Percentiles rank a stretch among this genome's conserved stretches.
These are phyloP conservation scores for Saccharomycopsis amapae DNA, from an alignment of 805 yeast genomes.

Conservation along the genomic window DNA sequence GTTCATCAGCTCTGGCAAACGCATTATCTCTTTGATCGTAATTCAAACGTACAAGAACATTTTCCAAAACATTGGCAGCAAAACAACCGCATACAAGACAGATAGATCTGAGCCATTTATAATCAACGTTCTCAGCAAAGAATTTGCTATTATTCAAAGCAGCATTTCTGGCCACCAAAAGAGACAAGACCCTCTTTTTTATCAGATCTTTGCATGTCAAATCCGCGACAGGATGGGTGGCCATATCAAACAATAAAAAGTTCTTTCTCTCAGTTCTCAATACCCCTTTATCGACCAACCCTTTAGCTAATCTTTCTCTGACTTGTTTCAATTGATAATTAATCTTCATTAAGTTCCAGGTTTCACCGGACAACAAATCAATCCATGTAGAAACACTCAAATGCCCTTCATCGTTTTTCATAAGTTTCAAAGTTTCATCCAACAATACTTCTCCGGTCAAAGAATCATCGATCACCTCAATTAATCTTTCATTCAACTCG, in stretches of 20 bases:
- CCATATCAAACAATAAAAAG: constrained; percentile 94
- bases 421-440: constrained; percentile 87
- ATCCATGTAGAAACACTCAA: constrained; percentile 86
- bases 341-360: constrained; percentile 94
- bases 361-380: constrained; percentile 88
- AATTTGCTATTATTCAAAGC: constrained; percentile 49
- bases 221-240: constrained; percentile 95
- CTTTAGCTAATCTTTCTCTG: constrained; percentile 92
- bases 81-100: constrained; percentile 82
- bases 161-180: constrained; percentile 68
- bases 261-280: constrained; percentile 93
- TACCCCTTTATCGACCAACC: constrained; percentile 93
- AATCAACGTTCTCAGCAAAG: constrained; percentile 63
- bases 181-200: constrained; percentile 58
- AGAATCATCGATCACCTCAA: constrained; percentile 78
- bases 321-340: constrained; percentile 95
- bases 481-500: constrained; percentile 77
- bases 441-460: constrained; percentile 92
- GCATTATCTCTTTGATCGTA: constrained; percentile 91
- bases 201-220: constrained; percentile 76
- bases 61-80: constrained; percentile 95
- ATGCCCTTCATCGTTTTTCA: constrained; percentile 75
- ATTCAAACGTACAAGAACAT: constrained; percentile 65
- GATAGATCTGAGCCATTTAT: constrained; percentile 67
- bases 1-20: constrained; percentile 88